phyloP scores from a whole-genome alignment of 2,329 filamentous ascomycete species.

The Trichoderma pleuroti region DNA sequence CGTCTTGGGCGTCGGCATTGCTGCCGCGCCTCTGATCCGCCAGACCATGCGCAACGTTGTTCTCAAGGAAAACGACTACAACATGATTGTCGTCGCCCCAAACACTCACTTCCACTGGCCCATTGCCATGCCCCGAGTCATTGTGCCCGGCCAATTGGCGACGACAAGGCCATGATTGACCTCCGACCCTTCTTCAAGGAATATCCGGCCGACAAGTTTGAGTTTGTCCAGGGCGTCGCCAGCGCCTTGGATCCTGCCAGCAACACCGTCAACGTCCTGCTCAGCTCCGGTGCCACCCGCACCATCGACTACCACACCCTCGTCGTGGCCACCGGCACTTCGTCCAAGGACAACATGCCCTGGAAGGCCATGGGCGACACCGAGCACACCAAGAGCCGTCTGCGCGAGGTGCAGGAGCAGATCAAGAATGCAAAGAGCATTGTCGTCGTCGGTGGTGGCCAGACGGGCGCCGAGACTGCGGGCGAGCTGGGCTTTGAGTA shows the following conservation, averaged over 20 bases:
- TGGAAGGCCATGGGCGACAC: constrained; percentile 47
- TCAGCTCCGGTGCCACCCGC: constrained; percentile 33
- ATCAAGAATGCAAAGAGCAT: constrained; percentile 45
- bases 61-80: constrained; percentile 39
- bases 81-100: constrained; percentile 45
- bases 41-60: constrained; percentile 46
- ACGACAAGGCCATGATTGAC: constrained; percentile 36
- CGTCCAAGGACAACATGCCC: constrained; percentile 42
- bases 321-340: constrained; percentile 53
- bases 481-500: constrained; percentile 51
- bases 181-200: constrained; percentile 44
- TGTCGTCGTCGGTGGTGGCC: constrained; percentile 50
- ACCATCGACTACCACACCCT: constrained; percentile 49
- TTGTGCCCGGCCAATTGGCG: constrained; percentile 45
- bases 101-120: constrained; percentile 50
- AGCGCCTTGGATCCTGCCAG: constrained; percentile 38
- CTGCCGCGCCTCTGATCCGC: constrained; percentile 47
- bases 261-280: constrained; percentile 42
- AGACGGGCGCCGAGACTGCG: constrained; percentile 49
- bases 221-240: constrained; percentile 51
- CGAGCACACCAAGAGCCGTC: constrained; percentile 38
- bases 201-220: constrained; percentile 47
- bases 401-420: constrained; percentile 36
- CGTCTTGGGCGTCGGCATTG: constrained; percentile 47
- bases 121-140: constrained; percentile 45